Conservation (phyloP, 1,284 basidiomycete species). For the Chalciporus sp. region DNA sequence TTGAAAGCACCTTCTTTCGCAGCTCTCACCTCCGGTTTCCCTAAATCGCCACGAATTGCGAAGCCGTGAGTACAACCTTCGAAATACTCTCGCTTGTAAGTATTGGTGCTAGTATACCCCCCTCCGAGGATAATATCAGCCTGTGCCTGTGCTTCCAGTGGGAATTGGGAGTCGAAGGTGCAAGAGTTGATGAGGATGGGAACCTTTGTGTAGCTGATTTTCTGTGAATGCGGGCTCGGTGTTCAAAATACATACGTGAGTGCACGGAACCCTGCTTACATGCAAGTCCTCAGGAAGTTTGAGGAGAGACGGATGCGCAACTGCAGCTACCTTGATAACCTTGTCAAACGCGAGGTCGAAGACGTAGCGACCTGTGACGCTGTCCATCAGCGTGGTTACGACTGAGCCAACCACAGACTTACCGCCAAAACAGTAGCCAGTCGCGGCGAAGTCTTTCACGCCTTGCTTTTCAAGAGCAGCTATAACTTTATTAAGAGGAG, state of each 20-base stretch:
- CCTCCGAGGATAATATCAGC: slow-evolving; percentile 43
- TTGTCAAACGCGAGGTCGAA: slow-evolving; percentile 40
- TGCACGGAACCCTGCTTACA: not conserved
- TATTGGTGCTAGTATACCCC: slow-evolving; percentile 38
- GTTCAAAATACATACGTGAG: not conserved
- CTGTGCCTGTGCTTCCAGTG: slow-evolving; percentile 24
- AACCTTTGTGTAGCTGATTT: slow-evolving; percentile 33
- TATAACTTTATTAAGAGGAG: slow-evolving; percentile 32
- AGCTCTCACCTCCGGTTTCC: slow-evolving; percentile 46
- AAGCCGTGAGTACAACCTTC: slow-evolving; percentile 56
- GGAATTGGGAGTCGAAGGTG: slow-evolving; percentile 36
- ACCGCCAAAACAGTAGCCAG: slow-evolving; percentile 38
- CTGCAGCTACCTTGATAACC: slow-evolving; percentile 34
- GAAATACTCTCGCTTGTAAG: slow-evolving; percentile 48
- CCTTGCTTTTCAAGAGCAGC: slow-evolving; percentile 28
- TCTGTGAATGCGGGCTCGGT: slow-evolving; percentile 18
- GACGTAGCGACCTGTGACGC: slow-evolving; percentile 35
- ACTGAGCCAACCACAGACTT: not conserved
- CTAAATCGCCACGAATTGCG: slow-evolving; percentile 44
- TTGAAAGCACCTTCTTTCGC: slow-evolving; percentile 68
- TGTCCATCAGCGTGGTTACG: not conserved
- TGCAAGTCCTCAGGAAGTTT: slow-evolving; percentile 41
- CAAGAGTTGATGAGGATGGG: slow-evolving; percentile 45
- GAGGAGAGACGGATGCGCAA: slow-evolving; percentile 45
- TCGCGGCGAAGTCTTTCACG: slow-evolving; percentile 26